Percentiles rank a stretch among this genome's conserved stretches.
phyloP scores from a whole-genome alignment of 192 early-diverging fungal species.

The Chytriomyces confervae region DNA sequence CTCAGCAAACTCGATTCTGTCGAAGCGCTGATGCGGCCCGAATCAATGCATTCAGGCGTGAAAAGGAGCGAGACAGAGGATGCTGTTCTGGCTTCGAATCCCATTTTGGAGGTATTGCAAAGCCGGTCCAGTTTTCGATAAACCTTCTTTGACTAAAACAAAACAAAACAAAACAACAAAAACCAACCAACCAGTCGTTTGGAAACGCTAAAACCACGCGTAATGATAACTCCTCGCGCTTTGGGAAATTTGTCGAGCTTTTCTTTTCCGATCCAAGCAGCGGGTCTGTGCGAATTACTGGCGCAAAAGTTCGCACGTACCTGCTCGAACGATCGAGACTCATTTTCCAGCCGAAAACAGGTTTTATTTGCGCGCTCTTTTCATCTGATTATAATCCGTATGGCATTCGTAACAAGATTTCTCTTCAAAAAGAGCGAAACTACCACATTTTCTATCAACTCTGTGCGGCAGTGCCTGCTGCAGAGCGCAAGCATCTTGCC shows the following conservation, averaged over 20 bases:
- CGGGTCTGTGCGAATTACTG: constrained; percentile 71
- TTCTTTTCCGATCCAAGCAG: constrained; percentile 43
- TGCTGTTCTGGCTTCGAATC: no score
- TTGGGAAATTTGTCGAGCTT: constrained; percentile 88
- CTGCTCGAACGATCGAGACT: constrained; percentile 88
- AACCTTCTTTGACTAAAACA: no score
- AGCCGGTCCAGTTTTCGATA: no score
- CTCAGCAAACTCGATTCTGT: constrained; percentile 36
- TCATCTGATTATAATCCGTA: not conserved
- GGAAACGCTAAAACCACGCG: constrained; percentile 95
- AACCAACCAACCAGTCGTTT: constrained; percentile 70
- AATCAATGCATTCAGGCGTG: not conserved
- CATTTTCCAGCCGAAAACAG: constrained; percentile 78
- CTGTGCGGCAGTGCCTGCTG: constrained; percentile 44
- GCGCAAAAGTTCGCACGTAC: constrained; percentile 86
- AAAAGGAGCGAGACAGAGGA: no score
- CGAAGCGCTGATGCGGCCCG: constrained; percentile 33
- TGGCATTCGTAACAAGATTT: constrained; percentile 24
- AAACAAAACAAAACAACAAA: no score
- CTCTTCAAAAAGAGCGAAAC: constrained; percentile 71
- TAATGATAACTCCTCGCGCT: constrained; percentile 93
- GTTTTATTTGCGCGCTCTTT: constrained; percentile 62
- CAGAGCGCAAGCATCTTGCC: constrained; percentile 68
- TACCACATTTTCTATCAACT: constrained; percentile 95
- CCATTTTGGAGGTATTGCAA: no score